Conservation (phyloP, 306 rosid genomes). For the Alnus glutinosa region DNA sequence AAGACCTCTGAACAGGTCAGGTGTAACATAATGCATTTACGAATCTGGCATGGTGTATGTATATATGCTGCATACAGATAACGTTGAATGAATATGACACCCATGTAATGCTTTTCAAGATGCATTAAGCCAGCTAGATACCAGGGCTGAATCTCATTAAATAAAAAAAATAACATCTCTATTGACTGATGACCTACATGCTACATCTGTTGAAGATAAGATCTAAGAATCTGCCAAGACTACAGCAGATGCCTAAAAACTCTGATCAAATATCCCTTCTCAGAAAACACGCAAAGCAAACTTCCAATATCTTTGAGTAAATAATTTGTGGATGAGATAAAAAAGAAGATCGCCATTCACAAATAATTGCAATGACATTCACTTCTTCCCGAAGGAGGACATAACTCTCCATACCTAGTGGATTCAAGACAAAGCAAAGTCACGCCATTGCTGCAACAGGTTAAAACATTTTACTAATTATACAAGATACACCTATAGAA, state of each 20-base stretch:
- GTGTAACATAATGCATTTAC: too few species aligned
- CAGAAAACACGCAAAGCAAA: neutral
- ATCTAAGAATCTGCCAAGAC: neutral
- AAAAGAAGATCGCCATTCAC: too few species aligned
- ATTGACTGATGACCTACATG: neutral
- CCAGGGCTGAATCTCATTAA: conserved; percentile 12
- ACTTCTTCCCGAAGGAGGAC: neutral
- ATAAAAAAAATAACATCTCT: neutral
- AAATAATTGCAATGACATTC: neutral
- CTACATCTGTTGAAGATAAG: neutral
- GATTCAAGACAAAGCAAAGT: neutral
- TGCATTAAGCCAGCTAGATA: conserved; percentile 12
- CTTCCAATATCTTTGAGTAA: neutral
- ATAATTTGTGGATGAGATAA: too few species aligned
- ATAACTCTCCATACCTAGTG: neutral
- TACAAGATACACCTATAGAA: neutral
- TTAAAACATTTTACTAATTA: neutral
- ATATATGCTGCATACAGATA: conserved; percentile 6
- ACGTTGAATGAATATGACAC: conserved; percentile 6
- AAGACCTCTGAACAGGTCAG: neutral
- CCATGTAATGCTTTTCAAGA: conserved; percentile 15
- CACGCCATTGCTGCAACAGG: neutral
- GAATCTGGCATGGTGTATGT: neutral
- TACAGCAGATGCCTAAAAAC: neutral
- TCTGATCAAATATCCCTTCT: neutral